Evolutionary conservation across 75 land plant genomes (phyloP), one percentile per base, ranked within the genome.

Genomic region (Ceratopteris richardii): DNA sequence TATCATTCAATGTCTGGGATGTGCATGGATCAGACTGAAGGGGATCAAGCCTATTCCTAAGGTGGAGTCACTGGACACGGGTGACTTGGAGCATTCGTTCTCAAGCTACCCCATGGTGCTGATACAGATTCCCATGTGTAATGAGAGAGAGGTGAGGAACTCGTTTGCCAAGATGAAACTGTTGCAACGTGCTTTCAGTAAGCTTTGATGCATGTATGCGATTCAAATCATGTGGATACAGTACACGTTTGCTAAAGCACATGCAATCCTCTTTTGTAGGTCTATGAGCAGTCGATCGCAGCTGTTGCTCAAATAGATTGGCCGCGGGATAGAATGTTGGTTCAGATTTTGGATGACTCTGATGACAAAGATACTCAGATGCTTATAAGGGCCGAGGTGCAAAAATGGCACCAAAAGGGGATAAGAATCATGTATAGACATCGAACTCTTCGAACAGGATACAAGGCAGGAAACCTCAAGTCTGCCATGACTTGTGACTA

Each of bases 321-420:
- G 92, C 89, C 89, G 0, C 78, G 72, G 37, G 69, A 80, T 21
- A 74, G 79, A 0, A 29, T 87, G 46, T 58, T 87, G 21, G 66
- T 87, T 31, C 92, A 87, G 69, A 82, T 88, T 12, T 51, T 88
- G n/a, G 92, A 88, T 69, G 89, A 88, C 63, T 88, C 90, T 0
- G 86, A 88, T 63, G 92, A 88, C 44, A 71, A 70, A 25, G 75
- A 56, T 6, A 70, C 76, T 1, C 80, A 81, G 31, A 26, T 57
- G 16, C 29, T 88, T 65, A 81, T 88, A 30, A 74, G 62, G 42
- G 72, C 68, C 20, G 92, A 85, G 69, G 88, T 84, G 28, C 58
- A 43, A n/a, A 75, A 78, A 58, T 88, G 92, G 92, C 70, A 54
- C 25, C 63, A 71, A 42, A 70, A 73, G 51, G 89, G 85, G 10